phyloP scores from a whole-genome alignment of 2,329 filamentous ascomycete species.

The Cryphonectria japonica region DNA sequence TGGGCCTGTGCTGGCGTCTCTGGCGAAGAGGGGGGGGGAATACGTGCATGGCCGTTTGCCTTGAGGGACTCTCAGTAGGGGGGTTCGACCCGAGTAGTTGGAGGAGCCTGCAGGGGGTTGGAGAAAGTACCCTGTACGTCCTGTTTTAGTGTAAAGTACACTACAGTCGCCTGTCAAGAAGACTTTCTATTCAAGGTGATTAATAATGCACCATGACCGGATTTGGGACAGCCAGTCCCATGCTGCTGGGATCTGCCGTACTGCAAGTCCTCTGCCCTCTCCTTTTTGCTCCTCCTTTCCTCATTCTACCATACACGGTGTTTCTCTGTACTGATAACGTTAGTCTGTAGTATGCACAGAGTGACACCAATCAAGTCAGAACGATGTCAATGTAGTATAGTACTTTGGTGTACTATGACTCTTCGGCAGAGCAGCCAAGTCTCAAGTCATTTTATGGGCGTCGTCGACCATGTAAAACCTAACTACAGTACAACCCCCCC shows the following conservation, averaged over 20 bases:
- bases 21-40: background rate
- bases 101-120: background rate
- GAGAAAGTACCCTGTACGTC: background rate
- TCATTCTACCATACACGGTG: background rate
- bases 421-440: no score
- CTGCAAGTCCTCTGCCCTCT: background rate
- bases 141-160: background rate
- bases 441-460: background rate
- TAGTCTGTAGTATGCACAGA: background rate
- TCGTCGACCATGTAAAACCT: background rate
- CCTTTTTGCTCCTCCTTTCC: background rate
- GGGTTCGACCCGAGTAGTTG: background rate
- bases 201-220: background rate
- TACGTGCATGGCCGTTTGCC: conserved; percentile 4
- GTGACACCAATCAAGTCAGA: background rate
- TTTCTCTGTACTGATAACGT: no score
- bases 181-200: background rate
- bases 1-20: background rate
- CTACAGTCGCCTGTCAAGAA: background rate
- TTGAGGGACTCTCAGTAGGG: background rate
- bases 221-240: background rate
- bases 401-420: background rate
- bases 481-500: background rate
- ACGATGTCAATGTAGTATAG: background rate
- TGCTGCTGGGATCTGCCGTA: background rate